A percentile compares a stretch with the other conserved stretches of the same genome.
phyloP scores from a whole-genome alignment of 2,329 filamentous ascomycete genomes.

The Pseudogymnoascus sp. region DNA sequence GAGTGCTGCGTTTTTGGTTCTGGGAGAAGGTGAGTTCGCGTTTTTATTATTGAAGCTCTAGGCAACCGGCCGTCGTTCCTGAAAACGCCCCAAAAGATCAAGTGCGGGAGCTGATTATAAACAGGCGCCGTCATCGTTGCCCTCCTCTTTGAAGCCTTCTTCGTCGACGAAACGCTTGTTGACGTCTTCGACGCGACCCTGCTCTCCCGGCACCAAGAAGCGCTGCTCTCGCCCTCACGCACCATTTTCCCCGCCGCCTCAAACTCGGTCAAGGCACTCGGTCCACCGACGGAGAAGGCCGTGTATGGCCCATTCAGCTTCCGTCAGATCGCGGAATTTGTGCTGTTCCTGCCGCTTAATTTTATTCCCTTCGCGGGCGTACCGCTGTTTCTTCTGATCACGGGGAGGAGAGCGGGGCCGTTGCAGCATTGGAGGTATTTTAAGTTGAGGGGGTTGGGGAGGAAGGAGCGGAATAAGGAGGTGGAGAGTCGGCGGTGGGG shows the following conservation, averaged over 20 bases:
- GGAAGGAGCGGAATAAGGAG: constrained; percentile 64
- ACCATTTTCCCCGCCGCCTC: constrained; percentile 59
- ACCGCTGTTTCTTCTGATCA: constrained; percentile 78
- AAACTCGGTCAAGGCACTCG: constrained; percentile 70
- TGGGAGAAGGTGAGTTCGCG: constrained; percentile 53
- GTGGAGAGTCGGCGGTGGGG: constrained; percentile 64
- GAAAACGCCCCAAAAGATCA: neutral
- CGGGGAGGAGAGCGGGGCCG: constrained; percentile 78
- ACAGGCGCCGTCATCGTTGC: constrained; percentile 24
- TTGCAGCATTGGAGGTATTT: constrained; percentile 90
- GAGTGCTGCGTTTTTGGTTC: constrained; percentile 75
- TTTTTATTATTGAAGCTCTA: constrained; percentile 34
- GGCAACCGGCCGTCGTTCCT: constrained; percentile 48
- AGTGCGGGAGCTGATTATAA: neutral
- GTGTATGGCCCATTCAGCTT: constrained; percentile 84
- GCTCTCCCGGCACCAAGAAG: constrained; percentile 38
- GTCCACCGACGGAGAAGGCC: constrained; percentile 68
- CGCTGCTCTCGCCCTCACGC: constrained; percentile 60
- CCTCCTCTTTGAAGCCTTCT: constrained; percentile 66
- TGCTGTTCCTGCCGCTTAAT: constrained; percentile 73
- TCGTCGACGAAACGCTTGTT: constrained; percentile 70
- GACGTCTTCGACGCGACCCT: constrained; percentile 68
- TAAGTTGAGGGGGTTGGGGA: constrained; percentile 65
- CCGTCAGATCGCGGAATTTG: constrained; percentile 80
- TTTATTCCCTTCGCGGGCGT: constrained; percentile 77